Conservation (phyloP, 2,329 filamentous ascomycete genomes). For the Bipolaris cookei region DNA sequence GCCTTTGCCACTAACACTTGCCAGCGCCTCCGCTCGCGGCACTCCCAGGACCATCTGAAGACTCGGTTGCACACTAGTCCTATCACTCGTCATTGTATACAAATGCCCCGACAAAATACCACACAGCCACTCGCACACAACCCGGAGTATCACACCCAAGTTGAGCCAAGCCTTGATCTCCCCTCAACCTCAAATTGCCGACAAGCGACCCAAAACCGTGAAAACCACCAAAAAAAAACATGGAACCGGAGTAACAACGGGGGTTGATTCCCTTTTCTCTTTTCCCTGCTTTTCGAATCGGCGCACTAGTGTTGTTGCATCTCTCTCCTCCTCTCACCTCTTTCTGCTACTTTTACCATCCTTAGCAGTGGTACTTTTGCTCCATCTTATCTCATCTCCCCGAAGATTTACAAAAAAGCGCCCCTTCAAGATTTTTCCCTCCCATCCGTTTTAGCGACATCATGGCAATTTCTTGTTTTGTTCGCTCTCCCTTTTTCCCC, state of each 20-base stretch:
- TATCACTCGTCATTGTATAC: slow-evolving; percentile 24
- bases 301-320: slow-evolving; percentile 36
- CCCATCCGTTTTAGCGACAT: slow-evolving; percentile 14
- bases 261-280: slow-evolving; percentile 38
- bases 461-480: slow-evolving; percentile 18
- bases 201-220: slow-evolving; percentile 29
- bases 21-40: slow-evolving; percentile 29
- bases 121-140: slow-evolving; percentile 11
- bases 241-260: slow-evolving; percentile 24
- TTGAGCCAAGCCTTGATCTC: slow-evolving; percentile 15
- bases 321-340: slow-evolving; percentile 20
- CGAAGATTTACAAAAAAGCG: not conserved
- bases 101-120: slow-evolving; percentile 18
- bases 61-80: slow-evolving; percentile 18
- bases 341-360: slow-evolving; percentile 19
- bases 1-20: slow-evolving; percentile 19
- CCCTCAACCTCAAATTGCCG: slow-evolving; percentile 32
- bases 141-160: slow-evolving; percentile 24
- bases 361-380: slow-evolving; percentile 31
- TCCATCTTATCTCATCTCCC: slow-evolving; percentile 33
- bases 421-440: no score
- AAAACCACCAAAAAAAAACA: slow-evolving; percentile 43
- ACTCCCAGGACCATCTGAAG: slow-evolving; percentile 39
- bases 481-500: not conserved
- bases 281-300: slow-evolving; percentile 33